Evolutionary conservation across 2,329 filamentous ascomycete genomes (phyloP).

Genomic region (Cylindrodendrum hubeiense): DNA sequence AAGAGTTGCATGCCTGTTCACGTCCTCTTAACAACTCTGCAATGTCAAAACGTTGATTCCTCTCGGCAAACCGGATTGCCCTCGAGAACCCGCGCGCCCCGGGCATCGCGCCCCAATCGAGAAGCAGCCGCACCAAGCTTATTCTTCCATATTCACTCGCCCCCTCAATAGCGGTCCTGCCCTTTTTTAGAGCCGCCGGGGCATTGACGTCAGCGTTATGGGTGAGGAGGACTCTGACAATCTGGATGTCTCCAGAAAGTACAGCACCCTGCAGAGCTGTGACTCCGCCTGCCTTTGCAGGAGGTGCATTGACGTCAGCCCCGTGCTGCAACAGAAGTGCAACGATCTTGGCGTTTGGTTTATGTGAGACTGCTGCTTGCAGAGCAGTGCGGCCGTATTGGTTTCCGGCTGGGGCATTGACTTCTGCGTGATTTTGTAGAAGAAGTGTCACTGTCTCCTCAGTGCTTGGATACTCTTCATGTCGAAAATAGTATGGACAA

Average conservation of each 20-base stretch:
- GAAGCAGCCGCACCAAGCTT: constrained; percentile 19
- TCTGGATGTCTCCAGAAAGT: constrained; percentile 15
- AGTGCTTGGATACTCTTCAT: no score
- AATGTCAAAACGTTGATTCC: neutral
- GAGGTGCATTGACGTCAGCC: constrained; percentile 13
- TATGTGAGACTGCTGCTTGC: constrained; percentile 2
- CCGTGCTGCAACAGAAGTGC: neutral
- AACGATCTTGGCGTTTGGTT: neutral
- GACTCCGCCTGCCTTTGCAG: neutral
- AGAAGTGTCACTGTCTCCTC: neutral
- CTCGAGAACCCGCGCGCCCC: neutral
- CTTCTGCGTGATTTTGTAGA: neutral
- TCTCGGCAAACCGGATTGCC: constrained; percentile 15
- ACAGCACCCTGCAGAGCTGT: constrained; percentile 22
- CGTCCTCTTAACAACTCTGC: neutral
- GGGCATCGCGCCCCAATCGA: constrained; percentile 13
- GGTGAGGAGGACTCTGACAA: neutral
- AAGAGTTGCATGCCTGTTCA: neutral
- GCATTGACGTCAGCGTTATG: constrained; percentile 8
- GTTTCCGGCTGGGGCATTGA: constrained; percentile 8
- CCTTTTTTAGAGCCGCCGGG: neutral
- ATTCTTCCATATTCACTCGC: constrained; percentile 25
- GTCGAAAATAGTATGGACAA: neutral
- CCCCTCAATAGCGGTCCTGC: constrained; percentile 24
- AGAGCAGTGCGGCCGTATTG: constrained; percentile 7